Base-by-base conservation (phyloP, 2,329 filamentous ascomycete genomes). In the Cercospora sp. region DNA sequence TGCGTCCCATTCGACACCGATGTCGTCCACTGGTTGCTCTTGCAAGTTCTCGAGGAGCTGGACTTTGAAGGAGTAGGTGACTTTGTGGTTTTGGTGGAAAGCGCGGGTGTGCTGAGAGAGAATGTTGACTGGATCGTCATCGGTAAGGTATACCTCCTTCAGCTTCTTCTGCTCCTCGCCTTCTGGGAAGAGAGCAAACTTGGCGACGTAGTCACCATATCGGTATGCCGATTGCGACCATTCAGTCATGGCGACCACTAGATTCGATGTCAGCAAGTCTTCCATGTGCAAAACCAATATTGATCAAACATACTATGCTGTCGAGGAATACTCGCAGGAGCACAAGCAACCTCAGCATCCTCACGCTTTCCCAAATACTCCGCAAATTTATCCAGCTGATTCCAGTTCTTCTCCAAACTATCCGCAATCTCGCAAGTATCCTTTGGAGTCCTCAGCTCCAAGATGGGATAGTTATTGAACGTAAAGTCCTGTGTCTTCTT, bases 401-500 rank as follows among this genome's bases (percentile, higher is more conserved):
- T 75, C 76, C 77, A 78, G 58, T 79, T 78, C 64, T 73, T 69
- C 73, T 78, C 77, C 23, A 78, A 65, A 6, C 72, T 75, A 62
- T 79, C 77, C 8, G 75, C 75, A 63, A 79, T 79, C 62, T 79
- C 77, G 31, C 72, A 73, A 4, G 77, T 79, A 7, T 72, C 75
- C 66, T 74, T 66, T 23, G 76, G 76, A 31, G 74, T 74, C 2
- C 76, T 59, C 23, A 78, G 68, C 68, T 78, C 76, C 13, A 77
- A 63, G 12, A 78, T 72, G 0, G 76, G 76, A 61, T 78, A 77
- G 66, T 77, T 78, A 70, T 78, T 78, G 59, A 78, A 71, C 16
- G 76, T 78, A 67, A 72, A 78, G 64, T 78, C 76, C 64, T 78
- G 76, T 2, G 76, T 78, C 66, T 76, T 71, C 71, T 76, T 78